A percentile compares a stretch with the other conserved stretches of the same genome.
Conservation (phyloP, 495 filamentous ascomycete species). For the Aspergillus coremiiformis region DNA sequence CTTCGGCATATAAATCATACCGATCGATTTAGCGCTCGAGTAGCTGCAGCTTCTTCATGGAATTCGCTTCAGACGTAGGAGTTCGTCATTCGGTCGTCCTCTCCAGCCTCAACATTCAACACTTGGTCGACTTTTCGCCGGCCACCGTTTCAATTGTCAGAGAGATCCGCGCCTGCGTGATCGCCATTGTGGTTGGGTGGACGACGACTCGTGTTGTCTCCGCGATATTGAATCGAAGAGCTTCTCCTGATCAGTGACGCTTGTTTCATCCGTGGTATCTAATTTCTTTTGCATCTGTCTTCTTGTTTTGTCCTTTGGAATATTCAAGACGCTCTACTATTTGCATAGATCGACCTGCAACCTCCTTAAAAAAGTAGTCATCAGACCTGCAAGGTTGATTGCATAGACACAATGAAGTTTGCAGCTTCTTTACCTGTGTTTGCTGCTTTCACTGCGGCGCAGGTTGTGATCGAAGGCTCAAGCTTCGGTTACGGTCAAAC, state of each 20-base stretch:
- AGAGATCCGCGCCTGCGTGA: conserved; percentile 40
- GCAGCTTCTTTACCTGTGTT: conserved; percentile 38
- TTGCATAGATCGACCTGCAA: not conserved
- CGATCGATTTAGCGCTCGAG: conserved; percentile 6
- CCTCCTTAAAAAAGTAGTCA: not conserved
- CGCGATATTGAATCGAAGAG: conserved; percentile 29
- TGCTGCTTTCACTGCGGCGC: conserved; percentile 49
- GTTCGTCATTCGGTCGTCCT: conserved; percentile 44
- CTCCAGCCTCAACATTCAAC: conserved; percentile 37
- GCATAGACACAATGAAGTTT: conserved; percentile 32
- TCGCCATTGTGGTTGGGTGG: conserved; percentile 46
- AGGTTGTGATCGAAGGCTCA: conserved; percentile 55
- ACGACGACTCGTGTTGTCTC: conserved; percentile 40
- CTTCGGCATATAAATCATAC: conserved; percentile 9
- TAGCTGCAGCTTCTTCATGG: conserved; percentile 29
- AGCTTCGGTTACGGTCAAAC: conserved; percentile 70
- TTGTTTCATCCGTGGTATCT: not conserved
- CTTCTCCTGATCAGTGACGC: conserved; percentile 23
- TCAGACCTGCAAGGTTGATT: no score
- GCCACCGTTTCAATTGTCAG: conserved; percentile 36
- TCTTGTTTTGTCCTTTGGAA: not conserved
- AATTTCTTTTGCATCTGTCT: not conserved
- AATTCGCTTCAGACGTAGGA: conserved; percentile 44
- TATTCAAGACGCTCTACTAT: not conserved
- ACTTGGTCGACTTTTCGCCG: conserved; percentile 42